Conservation (phyloP, 1,284 basidiomycete species). For the Moniliophthora roreri region DNA sequence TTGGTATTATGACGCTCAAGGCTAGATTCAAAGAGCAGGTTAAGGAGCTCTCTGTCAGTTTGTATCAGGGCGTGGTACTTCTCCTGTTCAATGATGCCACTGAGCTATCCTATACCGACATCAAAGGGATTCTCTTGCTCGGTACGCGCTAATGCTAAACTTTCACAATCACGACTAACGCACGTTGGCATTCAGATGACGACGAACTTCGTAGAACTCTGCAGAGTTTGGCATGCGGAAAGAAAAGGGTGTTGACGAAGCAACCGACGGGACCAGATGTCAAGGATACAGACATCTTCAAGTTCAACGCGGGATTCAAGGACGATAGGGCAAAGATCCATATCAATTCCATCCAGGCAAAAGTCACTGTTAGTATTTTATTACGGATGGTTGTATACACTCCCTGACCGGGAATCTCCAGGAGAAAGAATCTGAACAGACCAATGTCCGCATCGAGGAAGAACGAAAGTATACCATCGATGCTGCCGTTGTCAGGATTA, state of each 20-base stretch:
- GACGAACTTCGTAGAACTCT: slow-evolving; percentile 80
- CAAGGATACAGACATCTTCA: slow-evolving; percentile 74
- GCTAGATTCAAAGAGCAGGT: slow-evolving; percentile 67
- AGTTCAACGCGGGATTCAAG: slow-evolving; percentile 82
- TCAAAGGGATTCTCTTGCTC: slow-evolving; percentile 72
- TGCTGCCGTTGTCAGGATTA: slow-evolving; percentile 92
- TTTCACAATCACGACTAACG: no score
- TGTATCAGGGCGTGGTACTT: slow-evolving; percentile 87
- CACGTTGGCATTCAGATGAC: slow-evolving; percentile 48
- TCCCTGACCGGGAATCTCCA: slow-evolving; percentile 26
- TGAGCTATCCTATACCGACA: slow-evolving; percentile 66
- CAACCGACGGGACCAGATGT: slow-evolving; percentile 81
- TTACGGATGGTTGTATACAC: slow-evolving; percentile 4
- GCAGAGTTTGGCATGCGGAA: slow-evolving; percentile 90
- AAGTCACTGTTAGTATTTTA: slow-evolving; percentile 68
- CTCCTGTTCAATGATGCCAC: slow-evolving; percentile 84
- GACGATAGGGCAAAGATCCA: slow-evolving; percentile 82
- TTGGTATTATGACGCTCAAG: slow-evolving; percentile 75
- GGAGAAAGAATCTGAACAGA: slow-evolving; percentile 86
- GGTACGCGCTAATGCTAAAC: slow-evolving; percentile 48
- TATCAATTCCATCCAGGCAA: slow-evolving; percentile 96
- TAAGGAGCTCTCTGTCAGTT: slow-evolving; percentile 90
- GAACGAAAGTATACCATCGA: slow-evolving; percentile 88
- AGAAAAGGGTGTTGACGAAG: slow-evolving; percentile 88
- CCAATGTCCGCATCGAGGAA: slow-evolving; percentile 81